phyloP scores from a whole-genome alignment of 2,329 filamentous ascomycete genomes.

The Epichloe coenophiala region DNA sequence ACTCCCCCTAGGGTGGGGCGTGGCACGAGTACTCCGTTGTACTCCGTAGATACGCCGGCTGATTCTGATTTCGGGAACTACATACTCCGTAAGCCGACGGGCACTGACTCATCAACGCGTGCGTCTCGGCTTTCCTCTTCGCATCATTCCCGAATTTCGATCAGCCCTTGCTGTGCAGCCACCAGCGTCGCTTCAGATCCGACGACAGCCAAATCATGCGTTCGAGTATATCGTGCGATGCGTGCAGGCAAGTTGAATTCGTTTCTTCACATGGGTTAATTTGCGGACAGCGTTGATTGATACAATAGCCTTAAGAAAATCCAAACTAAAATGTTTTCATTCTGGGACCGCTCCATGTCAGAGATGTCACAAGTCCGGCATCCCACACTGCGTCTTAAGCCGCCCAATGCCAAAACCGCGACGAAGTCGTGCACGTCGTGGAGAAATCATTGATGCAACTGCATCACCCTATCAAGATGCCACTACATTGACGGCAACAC shows the following conservation, averaged over 20 bases:
- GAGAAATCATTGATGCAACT: not conserved
- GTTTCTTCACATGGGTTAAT: not conserved
- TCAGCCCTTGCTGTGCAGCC: not conserved
- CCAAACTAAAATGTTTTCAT: slow-evolving; percentile 23
- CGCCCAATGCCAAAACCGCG: slow-evolving; percentile 7
- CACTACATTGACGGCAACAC: not conserved
- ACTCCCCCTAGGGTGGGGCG: too few species aligned
- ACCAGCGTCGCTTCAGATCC: not conserved
- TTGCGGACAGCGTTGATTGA: too few species aligned
- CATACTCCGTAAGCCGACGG: too few species aligned
- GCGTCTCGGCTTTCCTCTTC: not conserved
- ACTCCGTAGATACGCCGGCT: not conserved
- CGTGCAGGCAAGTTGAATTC: slow-evolving; percentile 16
- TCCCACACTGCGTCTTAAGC: slow-evolving; percentile 14
- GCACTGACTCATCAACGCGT: not conserved
- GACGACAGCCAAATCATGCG: slow-evolving; percentile 13
- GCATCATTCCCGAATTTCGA: not conserved
- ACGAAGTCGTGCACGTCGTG: slow-evolving; percentile 3
- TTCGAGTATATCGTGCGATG: slow-evolving; percentile 22
- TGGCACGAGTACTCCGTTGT: too few species aligned
- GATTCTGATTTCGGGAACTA: not conserved
- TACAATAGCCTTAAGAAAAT: slow-evolving; percentile 11
- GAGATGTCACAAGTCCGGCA: slow-evolving; percentile 16
- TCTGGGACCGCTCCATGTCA: slow-evolving; percentile 17
- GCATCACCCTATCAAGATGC: not conserved